phyloP scores from a whole-genome alignment of 192 early-diverging fungal species.

The Rhizoclosmatium globosum region DNA sequence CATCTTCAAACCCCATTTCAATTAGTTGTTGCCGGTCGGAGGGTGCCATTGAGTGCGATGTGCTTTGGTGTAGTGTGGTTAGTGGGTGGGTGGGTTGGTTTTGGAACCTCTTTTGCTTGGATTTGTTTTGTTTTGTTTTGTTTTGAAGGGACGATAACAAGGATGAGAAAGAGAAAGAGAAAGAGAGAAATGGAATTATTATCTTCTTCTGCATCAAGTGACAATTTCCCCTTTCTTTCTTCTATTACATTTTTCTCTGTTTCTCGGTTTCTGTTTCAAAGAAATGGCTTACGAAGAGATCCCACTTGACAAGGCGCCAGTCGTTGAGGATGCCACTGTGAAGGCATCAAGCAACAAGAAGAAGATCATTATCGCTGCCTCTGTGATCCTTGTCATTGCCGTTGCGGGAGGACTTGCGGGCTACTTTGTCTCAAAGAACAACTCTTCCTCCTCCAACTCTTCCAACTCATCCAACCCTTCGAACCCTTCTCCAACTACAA shows the following conservation, averaged over 20 bases:
- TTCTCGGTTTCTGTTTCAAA: too few relatives aligned
- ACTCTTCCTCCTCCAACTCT: not conserved
- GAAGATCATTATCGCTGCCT: not conserved
- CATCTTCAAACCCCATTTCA: slow-evolving; percentile 74
- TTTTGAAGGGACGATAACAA: too few relatives aligned
- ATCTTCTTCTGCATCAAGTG: too few relatives aligned
- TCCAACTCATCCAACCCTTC: not conserved
- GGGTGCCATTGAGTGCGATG: not conserved
- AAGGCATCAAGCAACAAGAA: not conserved
- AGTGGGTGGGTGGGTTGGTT: too few relatives aligned
- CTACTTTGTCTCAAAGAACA: slow-evolving; percentile 9
- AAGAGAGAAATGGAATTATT: too few relatives aligned
- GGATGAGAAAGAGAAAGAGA: too few relatives aligned
- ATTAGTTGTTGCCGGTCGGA: slow-evolving; percentile 37
- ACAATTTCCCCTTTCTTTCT: too few relatives aligned
- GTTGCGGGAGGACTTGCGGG: slow-evolving; percentile 6
- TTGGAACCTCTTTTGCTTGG: too few relatives aligned
- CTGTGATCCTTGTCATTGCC: slow-evolving; percentile 13
- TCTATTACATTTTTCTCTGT: too few relatives aligned
- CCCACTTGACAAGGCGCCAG: not conserved
- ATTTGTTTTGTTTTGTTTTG: too few relatives aligned
- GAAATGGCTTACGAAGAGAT: too few relatives aligned
- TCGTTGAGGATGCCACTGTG: not conserved
- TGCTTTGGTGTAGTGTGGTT: too few relatives aligned
- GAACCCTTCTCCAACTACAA: not conserved